Evolutionary conservation across 164 flowering plant species (phyloP).

Genomic region (Hamamelis virginiana): DNA sequence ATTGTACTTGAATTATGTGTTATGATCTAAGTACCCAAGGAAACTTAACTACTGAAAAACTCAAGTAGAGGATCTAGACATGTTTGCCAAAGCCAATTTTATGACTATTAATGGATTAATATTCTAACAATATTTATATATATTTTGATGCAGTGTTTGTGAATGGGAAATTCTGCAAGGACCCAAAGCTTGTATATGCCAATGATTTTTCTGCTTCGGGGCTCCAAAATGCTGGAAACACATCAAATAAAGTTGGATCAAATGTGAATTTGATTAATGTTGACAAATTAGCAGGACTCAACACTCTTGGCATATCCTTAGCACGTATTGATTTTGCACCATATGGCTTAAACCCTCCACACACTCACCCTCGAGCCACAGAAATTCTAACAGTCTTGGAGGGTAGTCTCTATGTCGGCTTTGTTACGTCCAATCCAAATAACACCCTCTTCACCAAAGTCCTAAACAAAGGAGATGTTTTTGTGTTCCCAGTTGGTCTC

Average conservation of each 20-base stretch:
- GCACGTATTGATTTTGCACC: conserved; percentile 14
- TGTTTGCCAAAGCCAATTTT: too few species aligned
- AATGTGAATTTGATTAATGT: conserved; percentile 1
- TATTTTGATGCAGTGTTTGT: conserved; percentile 10
- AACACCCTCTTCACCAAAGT: neutral
- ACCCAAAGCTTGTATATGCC: conserved; percentile 9
- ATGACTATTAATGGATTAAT: too few species aligned
- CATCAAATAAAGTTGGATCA: conserved; percentile 12
- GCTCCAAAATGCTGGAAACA: conserved; percentile 9
- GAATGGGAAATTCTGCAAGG: conserved; percentile 23
- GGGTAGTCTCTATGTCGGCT: conserved; percentile 15
- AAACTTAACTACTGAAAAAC: too few species aligned
- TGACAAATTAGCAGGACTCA: conserved; percentile 12
- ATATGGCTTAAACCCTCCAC: conserved; percentile 18
- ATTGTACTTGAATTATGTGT: too few species aligned
- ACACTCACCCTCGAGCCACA: conserved; percentile 19
- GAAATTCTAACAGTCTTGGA: conserved; percentile 12
- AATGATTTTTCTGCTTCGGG: conserved; percentile 14
- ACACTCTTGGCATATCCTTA: conserved; percentile 13
- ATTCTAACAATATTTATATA: too few species aligned
- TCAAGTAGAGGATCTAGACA: too few species aligned
- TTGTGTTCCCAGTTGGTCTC: conserved; percentile 20
- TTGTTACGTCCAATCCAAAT: conserved; percentile 12
- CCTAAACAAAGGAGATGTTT: neutral
- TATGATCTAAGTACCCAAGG: too few species aligned